Evolutionary conservation across 2,329 filamentous ascomycete genomes (phyloP).

Genomic region (Laburnicola sp.): DNA sequence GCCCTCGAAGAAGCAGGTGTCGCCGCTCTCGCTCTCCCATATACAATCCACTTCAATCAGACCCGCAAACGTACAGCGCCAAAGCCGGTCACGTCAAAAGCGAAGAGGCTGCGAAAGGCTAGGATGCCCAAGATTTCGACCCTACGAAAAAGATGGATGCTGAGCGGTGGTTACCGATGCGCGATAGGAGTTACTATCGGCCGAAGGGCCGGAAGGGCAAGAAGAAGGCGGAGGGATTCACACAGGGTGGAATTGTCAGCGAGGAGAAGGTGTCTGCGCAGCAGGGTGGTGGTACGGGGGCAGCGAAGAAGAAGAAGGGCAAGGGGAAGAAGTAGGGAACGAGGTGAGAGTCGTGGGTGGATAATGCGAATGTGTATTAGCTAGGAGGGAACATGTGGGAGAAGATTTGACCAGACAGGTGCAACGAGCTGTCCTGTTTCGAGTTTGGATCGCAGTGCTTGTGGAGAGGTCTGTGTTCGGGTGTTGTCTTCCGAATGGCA

Average conservation of each 20-base stretch:
- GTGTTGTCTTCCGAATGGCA: too few relatives aligned
- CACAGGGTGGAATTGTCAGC: slow-evolving; percentile 80
- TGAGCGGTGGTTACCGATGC: slow-evolving; percentile 89
- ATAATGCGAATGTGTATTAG: too few relatives aligned
- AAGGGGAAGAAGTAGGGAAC: slow-evolving; percentile 35
- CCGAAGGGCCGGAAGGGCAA: slow-evolving; percentile 93
- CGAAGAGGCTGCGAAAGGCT: slow-evolving; percentile 61
- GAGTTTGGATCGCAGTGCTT: too few relatives aligned
- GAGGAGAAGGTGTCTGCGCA: slow-evolving; percentile 59
- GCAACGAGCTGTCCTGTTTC: too few relatives aligned
- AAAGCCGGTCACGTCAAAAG: slow-evolving; percentile 54
- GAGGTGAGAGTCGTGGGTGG: too few relatives aligned
- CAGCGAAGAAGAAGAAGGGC: slow-evolving; percentile 26
- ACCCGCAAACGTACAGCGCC: slow-evolving; percentile 44
- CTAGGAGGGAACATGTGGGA: too few relatives aligned
- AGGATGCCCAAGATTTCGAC: slow-evolving; percentile 74
- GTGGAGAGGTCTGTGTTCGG: too few relatives aligned
- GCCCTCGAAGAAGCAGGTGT: slow-evolving; percentile 70
- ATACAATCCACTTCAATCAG: slow-evolving; percentile 36
- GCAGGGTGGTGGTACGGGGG: slow-evolving; percentile 43
- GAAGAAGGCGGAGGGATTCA: slow-evolving; percentile 70
- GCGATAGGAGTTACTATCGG: slow-evolving; percentile 83
- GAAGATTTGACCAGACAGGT: too few relatives aligned
- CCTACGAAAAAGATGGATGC: slow-evolving; percentile 80
- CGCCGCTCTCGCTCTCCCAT: slow-evolving; percentile 44